Evolutionary conservation across 169 alveolate genomes (phyloP).

Genomic region (Plasmodium adleri): DNA sequence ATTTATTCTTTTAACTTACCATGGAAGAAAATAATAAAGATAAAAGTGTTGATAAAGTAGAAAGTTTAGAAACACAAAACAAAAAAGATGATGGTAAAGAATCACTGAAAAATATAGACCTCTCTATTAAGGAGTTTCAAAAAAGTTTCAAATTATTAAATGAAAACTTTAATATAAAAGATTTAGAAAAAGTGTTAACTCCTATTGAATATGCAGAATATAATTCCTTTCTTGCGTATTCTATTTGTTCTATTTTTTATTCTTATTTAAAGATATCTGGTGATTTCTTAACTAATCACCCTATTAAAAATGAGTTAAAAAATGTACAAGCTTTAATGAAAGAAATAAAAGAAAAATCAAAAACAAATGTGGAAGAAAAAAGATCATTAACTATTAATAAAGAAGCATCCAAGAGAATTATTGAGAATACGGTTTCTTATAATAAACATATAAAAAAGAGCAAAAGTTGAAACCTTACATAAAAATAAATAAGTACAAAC

Average conservation of each 20-base stretch:
- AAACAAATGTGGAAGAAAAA: slow-evolving; percentile 46
- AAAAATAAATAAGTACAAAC: not conserved
- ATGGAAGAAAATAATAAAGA: slow-evolving; percentile 39
- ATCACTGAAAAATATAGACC: slow-evolving; percentile 30
- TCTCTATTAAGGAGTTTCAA: slow-evolving; percentile 63
- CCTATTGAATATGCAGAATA: slow-evolving; percentile 71
- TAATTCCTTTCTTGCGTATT: slow-evolving; percentile 73
- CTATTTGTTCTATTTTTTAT: slow-evolving; percentile 75
- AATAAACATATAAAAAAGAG: slow-evolving; percentile 74
- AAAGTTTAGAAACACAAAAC: slow-evolving; percentile 8
- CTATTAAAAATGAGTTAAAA: slow-evolving; percentile 69
- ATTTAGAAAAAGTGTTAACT: slow-evolving; percentile 55
- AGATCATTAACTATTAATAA: slow-evolving; percentile 57
- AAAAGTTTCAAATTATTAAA: slow-evolving; percentile 44
- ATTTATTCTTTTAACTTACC: not conserved
- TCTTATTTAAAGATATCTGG: slow-evolving; percentile 76
- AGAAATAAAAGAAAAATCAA: slow-evolving; percentile 60
- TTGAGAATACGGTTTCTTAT: slow-evolving; percentile 71
- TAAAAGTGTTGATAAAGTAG: slow-evolving; percentile 3
- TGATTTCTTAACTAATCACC: slow-evolving; percentile 44
- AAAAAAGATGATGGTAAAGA: slow-evolving; percentile 34
- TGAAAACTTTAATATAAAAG: slow-evolving; percentile 37
- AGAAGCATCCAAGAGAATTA: slow-evolving; percentile 73
- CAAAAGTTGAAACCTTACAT: slow-evolving; percentile 8
- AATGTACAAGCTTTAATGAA: slow-evolving; percentile 65